Evolutionary conservation across 1,284 basidiomycete genomes (phyloP).

Genomic region (Trametes sp.): DNA sequence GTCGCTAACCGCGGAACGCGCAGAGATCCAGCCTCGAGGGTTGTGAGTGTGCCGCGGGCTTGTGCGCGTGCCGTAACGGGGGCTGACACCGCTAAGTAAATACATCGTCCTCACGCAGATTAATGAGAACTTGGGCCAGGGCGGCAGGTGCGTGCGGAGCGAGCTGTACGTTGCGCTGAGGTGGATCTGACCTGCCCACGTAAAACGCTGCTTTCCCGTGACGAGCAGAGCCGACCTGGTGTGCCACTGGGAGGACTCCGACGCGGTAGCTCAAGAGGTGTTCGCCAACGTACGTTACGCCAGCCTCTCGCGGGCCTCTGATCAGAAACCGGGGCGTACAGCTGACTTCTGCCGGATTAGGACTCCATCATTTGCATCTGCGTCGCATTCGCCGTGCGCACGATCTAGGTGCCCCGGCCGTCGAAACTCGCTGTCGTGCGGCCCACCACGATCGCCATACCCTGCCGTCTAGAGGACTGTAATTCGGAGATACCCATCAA

Average conservation of each 20-base stretch:
- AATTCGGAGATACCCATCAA: slow-evolving; percentile 36
- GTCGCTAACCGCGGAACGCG: slow-evolving; percentile 18
- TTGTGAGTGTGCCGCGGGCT: slow-evolving; percentile 62
- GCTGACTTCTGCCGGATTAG: slow-evolving; percentile 45
- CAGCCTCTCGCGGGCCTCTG: slow-evolving; percentile 6
- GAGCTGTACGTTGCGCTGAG: slow-evolving; percentile 13
- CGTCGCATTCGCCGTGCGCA: slow-evolving; percentile 74
- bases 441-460: slow-evolving; percentile 25
- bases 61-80: slow-evolving; percentile 6
- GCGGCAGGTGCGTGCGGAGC: slow-evolving; percentile 65
- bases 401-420: slow-evolving; percentile 45
- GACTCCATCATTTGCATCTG: slow-evolving; percentile 80
- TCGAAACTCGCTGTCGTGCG: slow-evolving; percentile 18
- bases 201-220: slow-evolving; percentile 4
- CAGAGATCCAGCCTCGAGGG: slow-evolving; percentile 77
- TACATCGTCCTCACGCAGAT: slow-evolving; percentile 85
- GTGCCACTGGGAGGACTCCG: slow-evolving; percentile 80
- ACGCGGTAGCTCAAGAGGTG: slow-evolving; percentile 73
- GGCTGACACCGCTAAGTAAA: slow-evolving; percentile 58
- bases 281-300: slow-evolving; percentile 70
- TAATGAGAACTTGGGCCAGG: slow-evolving; percentile 82
- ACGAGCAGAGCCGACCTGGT: slow-evolving; percentile 61
- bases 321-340: slow-evolving; percentile 15
- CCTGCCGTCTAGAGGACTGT: slow-evolving; percentile 31
- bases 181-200: slow-evolving; percentile 11